phyloP scores from a whole-genome alignment of 2,329 filamentous ascomycete genomes.

The Cercospora canescens region DNA sequence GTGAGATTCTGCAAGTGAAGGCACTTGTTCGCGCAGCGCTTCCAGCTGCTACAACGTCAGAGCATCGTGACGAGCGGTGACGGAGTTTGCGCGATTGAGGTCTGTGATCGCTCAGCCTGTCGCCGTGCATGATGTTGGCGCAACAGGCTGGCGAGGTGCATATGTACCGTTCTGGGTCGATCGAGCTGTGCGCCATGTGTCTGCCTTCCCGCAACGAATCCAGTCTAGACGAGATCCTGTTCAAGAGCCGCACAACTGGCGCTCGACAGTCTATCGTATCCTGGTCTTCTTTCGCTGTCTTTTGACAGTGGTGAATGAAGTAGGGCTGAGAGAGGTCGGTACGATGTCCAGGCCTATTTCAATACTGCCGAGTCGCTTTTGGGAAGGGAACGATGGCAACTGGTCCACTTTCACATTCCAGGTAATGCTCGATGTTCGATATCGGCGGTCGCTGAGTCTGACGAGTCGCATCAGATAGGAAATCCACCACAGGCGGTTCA shows the following conservation, averaged over 20 bases:
- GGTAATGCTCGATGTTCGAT: not conserved
- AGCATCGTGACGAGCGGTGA: no score
- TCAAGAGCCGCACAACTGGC: not conserved
- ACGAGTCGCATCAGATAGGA: constrained; percentile 47
- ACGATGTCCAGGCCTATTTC: not conserved
- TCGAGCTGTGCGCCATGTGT: not conserved
- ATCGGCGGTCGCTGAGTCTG: not conserved
- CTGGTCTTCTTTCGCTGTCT: no score
- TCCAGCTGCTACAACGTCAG: no score
- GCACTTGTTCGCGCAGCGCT: no score
- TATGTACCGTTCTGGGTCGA: not conserved
- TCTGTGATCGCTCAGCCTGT: not conserved
- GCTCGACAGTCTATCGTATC: not conserved
- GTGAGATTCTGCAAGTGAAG: not conserved
- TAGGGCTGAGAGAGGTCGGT: not conserved
- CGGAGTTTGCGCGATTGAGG: no score
- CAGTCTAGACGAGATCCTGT: not conserved
- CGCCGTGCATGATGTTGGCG: not conserved
- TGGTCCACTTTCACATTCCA: constrained; percentile 70
- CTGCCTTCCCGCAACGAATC: not conserved
- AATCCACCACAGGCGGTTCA: constrained; percentile 53
- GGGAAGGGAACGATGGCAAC: constrained; percentile 53
- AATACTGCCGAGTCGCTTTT: not conserved
- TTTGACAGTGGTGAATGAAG: no score
- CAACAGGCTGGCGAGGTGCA: not conserved